Conservation (phyloP, 345 rosid species). For the Camelina neglecta region DNA sequence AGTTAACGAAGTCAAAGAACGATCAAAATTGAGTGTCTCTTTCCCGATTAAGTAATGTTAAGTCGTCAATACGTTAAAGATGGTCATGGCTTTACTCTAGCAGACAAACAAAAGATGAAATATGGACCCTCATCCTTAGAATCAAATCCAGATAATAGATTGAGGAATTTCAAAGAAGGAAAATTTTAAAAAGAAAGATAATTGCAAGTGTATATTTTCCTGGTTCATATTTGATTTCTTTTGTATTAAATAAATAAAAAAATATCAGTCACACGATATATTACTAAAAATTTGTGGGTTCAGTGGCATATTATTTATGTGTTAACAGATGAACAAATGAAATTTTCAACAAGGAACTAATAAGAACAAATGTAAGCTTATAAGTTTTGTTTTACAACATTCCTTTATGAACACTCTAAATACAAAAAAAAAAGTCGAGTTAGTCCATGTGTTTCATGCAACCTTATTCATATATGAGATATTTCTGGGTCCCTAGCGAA, state of each 20-base stretch:
- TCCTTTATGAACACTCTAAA: constrained; percentile 7
- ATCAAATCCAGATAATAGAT: constrained; percentile 8
- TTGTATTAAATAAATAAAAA: neutral
- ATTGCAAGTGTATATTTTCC: neutral
- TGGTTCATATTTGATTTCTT: neutral
- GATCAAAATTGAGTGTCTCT: neutral
- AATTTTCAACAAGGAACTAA: neutral
- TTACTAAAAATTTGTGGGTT: neutral
- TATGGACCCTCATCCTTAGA: neutral
- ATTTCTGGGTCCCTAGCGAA: constrained; percentile 28
- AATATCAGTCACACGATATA: neutral
- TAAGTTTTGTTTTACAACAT: neutral
- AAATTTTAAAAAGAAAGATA: neutral
- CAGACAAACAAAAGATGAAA: neutral
- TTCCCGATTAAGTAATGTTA: constrained; percentile 1
- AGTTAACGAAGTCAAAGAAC: neutral
- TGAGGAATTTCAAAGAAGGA: neutral
- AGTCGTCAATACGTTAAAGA: neutral
- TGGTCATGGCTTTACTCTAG: neutral
- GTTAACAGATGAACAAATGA: neutral
- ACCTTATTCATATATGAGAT: constrained; percentile 8
- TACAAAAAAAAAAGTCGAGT: constrained; percentile 14
- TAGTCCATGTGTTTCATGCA: constrained; percentile 36
- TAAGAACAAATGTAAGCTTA: neutral
- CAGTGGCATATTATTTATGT: neutral